These are phyloP conservation scores for Heterobasidion annosum DNA, from an alignment of 1,284 basidiomycete genomes.

Conservation along the genomic window DNA sequence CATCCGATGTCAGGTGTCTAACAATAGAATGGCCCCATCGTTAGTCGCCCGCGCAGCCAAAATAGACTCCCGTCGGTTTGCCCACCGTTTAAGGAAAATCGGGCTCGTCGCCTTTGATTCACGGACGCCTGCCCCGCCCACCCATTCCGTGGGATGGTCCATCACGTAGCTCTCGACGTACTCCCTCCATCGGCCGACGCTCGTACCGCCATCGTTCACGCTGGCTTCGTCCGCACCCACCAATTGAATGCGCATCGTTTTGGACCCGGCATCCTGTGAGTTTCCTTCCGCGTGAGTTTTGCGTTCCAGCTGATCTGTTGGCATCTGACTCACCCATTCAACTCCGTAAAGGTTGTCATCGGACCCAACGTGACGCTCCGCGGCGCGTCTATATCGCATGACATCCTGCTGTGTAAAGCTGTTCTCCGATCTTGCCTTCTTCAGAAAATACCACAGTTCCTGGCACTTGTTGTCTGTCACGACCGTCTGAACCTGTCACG, in stretches of 20 bases:
- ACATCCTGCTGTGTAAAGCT: constrained; percentile 64
- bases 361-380: constrained; percentile 76
- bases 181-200: constrained; percentile 65
- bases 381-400: constrained; percentile 86
- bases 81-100: constrained; percentile 41
- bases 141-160: constrained; percentile 63
- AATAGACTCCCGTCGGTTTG: background rate
- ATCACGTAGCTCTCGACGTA: constrained; percentile 86
- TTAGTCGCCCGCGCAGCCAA: constrained; percentile 6
- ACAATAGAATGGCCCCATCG: constrained; percentile 19
- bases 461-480: constrained; percentile 67
- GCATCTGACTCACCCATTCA: constrained; percentile 67
- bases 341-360: constrained; percentile 91
- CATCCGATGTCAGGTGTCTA: constrained; percentile 25
- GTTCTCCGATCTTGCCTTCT: constrained; percentile 42
- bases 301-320: background rate
- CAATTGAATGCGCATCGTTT: constrained; percentile 70
- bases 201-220: constrained; percentile 37
- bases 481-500: constrained; percentile 72
- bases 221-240: constrained; percentile 79
- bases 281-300: background rate
- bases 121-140: constrained; percentile 27
- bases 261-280: constrained; percentile 49
- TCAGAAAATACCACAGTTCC: constrained; percentile 59
- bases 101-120: constrained; percentile 18